Evolutionary conservation across 73 alveolate species (phyloP).

Genomic region (Stentor roeselii): DNA sequence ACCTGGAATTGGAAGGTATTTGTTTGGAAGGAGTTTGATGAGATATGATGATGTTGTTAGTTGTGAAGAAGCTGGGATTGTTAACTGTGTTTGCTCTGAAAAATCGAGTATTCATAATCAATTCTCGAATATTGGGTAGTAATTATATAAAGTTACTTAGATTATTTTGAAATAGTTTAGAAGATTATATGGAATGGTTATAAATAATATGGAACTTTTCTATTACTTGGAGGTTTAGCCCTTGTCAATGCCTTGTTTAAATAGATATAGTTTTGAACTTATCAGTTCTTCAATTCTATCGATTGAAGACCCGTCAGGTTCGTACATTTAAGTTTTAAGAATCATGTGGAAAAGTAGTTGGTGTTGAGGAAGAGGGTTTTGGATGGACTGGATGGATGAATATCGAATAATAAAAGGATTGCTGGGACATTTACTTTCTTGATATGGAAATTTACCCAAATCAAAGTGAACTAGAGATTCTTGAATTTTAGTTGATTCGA

Average conservation of each 20-base stretch:
- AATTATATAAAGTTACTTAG: not conserved
- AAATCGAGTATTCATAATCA: not conserved
- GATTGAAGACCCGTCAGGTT: not conserved
- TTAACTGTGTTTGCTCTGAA: slow-evolving; percentile 10
- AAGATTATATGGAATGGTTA: not conserved
- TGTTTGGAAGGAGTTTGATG: slow-evolving; percentile 26
- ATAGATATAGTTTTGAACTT: not conserved
- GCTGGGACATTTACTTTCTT: too few relatives aligned
- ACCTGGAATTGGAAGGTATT: slow-evolving; percentile 20
- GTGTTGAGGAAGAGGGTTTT: too few relatives aligned
- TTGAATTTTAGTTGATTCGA: too few relatives aligned
- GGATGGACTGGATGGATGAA: too few relatives aligned
- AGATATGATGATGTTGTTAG: not conserved
- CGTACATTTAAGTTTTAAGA: not conserved
- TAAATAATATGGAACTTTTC: not conserved
- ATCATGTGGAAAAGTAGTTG: too few relatives aligned
- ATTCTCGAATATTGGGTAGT: not conserved
- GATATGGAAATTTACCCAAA: too few relatives aligned
- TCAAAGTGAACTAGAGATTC: too few relatives aligned
- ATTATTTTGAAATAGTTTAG: not conserved
- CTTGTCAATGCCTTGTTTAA: slow-evolving; percentile 1
- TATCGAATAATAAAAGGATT: too few relatives aligned
- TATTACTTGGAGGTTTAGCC: slow-evolving; percentile 4
- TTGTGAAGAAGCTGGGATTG: slow-evolving; percentile 13
- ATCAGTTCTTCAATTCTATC: not conserved